A percentile compares a stretch with the other conserved stretches of the same genome.
phyloP scores from a whole-genome alignment of 2,329 filamentous ascomycete genomes.

The Myriangium duriaei region DNA sequence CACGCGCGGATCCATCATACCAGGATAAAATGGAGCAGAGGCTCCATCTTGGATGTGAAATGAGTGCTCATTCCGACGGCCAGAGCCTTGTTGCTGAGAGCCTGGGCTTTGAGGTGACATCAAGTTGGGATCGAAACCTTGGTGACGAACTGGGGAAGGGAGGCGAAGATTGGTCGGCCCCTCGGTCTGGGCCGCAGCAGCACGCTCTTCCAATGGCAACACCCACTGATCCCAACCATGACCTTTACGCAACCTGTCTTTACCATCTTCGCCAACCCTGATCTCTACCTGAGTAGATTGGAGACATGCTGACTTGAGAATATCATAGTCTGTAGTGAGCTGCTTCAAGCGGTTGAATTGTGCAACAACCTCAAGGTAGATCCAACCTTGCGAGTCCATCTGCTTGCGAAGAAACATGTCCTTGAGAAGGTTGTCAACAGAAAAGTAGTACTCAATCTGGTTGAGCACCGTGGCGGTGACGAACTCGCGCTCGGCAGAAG shows the following conservation, averaged over 20 bases:
- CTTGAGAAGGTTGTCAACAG: constrained; percentile 87
- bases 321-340: constrained; percentile 57
- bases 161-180: constrained; percentile 43
- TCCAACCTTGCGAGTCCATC: constrained; percentile 94
- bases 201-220: constrained; percentile 56
- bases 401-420: constrained; percentile 76
- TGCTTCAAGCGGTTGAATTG: constrained; percentile 76
- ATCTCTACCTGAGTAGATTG: constrained; percentile 64
- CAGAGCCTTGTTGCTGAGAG: constrained; percentile 17
- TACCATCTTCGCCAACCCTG: constrained; percentile 58
- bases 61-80: constrained; percentile 15
- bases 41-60: constrained; percentile 8
- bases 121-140: constrained; percentile 21
- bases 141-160: constrained; percentile 27
- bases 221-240: constrained; percentile 74
- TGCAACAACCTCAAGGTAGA: constrained; percentile 64
- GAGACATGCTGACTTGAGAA: constrained; percentile 64
- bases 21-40: constrained; percentile 12
- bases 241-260: constrained; percentile 63
- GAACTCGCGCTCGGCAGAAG: constrained; percentile 46
- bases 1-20: constrained; percentile 10
- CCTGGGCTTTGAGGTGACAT: constrained; percentile 18
- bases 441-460: constrained; percentile 84
- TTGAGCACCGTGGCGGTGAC: constrained; percentile 46
- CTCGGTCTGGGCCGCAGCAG: constrained; percentile 59